A percentile compares a stretch with the other conserved stretches of the same genome.
Evolutionary conservation across 306 rosid genomes (phyloP).

Genomic region (Quercus bicolor): DNA sequence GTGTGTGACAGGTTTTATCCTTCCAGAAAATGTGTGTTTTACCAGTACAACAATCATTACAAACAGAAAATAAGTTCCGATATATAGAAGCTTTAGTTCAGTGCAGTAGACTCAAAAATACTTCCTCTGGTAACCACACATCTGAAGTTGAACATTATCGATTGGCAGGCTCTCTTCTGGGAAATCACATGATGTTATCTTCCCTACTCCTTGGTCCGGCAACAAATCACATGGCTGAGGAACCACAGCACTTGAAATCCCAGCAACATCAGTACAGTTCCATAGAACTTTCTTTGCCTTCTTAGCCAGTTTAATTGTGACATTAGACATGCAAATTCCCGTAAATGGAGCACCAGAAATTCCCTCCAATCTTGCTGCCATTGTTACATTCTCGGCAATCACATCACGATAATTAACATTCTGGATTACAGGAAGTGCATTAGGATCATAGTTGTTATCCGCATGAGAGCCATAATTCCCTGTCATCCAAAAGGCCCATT

Average conservation of each 20-base stretch:
- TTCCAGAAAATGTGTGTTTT: too few relatives aligned
- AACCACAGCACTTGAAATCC: slow-evolving; percentile 57
- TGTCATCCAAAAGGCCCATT: slow-evolving; percentile 81
- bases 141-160: slow-evolving; percentile 43
- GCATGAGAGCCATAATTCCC: slow-evolving; percentile 78
- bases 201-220: slow-evolving; percentile 45
- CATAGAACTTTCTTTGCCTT: slow-evolving; percentile 58
- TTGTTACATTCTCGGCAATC: slow-evolving; percentile 60
- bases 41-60: neutral
- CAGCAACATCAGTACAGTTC: slow-evolving; percentile 61
- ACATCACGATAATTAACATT: slow-evolving; percentile 56
- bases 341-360: slow-evolving; percentile 56
- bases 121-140: slow-evolving; percentile 43
- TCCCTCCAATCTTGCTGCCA: slow-evolving; percentile 69
- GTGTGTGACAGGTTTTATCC: too few relatives aligned
- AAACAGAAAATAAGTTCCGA: neutral
- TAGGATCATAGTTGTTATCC: slow-evolving; percentile 52
- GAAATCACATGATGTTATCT: slow-evolving; percentile 34
- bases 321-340: slow-evolving; percentile 71
- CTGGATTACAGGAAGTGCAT: slow-evolving; percentile 58
- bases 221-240: slow-evolving; percentile 58
- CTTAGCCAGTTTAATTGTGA: slow-evolving; percentile 51
- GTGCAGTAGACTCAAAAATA: slow-evolving; percentile 1
- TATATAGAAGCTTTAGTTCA: neutral
- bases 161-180: slow-evolving; percentile 52